phyloP scores from a whole-genome alignment of 345 rosid species.

The Rubroshorea leprosula region DNA sequence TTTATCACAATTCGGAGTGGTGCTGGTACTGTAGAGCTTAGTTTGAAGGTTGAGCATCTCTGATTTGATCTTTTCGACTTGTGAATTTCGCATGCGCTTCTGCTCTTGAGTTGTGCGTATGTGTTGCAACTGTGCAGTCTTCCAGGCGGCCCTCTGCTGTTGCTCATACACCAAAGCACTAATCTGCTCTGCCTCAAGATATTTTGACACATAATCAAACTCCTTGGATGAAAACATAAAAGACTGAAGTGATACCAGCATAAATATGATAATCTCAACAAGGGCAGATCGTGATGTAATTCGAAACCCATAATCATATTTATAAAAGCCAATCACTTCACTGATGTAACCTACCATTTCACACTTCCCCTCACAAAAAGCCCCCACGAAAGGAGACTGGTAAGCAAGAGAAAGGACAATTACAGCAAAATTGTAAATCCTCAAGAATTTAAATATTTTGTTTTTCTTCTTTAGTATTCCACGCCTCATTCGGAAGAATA shows the following conservation, averaged over 20 bases:
- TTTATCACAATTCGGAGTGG: constrained; percentile 32
- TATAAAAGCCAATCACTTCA: constrained; percentile 86
- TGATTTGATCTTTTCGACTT: constrained; percentile 95
- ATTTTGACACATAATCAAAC: constrained; percentile 78
- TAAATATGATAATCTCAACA: constrained; percentile 87
- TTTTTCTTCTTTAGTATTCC: constrained; percentile 88
- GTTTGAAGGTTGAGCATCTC: constrained; percentile 91
- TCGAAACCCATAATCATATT: constrained; percentile 86
- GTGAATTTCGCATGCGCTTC: constrained; percentile 70
- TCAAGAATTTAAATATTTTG: constrained; percentile 77
- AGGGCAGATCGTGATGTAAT: constrained; percentile 86
- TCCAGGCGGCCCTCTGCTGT: constrained; percentile 96
- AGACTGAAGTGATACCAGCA: constrained; percentile 87
- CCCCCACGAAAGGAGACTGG: constrained; percentile 88
- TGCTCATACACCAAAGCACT: constrained; percentile 85
- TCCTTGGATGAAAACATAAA: constrained; percentile 84
- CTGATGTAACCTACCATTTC: constrained; percentile 46
- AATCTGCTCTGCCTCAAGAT: constrained; percentile 92
- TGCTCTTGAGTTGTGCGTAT: constrained; percentile 80
- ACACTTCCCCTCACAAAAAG: constrained; percentile 47
- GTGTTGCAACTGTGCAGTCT: constrained; percentile 76
- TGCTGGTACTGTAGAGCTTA: constrained; percentile 62
- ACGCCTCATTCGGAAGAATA: constrained; percentile 57
- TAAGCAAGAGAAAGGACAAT: constrained; percentile 85
- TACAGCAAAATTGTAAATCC: constrained; percentile 82